phyloP scores from a whole-genome alignment of 805 yeast species.

The Diddensiella caesifluorescens region DNA sequence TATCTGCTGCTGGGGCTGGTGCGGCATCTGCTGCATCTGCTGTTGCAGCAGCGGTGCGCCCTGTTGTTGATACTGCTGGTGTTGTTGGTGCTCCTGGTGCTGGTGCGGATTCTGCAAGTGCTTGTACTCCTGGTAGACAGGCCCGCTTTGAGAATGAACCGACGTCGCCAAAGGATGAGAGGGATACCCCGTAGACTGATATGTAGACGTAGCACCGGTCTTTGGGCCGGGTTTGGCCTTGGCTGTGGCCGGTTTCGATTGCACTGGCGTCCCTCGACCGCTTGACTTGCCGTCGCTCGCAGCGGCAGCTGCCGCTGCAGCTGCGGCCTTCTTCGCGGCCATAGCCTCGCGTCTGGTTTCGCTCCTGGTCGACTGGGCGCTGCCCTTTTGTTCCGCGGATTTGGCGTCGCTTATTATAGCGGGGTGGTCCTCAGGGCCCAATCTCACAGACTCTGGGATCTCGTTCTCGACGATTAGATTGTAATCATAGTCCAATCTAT shows the following conservation, averaged over 20 bases:
- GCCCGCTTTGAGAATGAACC: slow-evolving; percentile 2
- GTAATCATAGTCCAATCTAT: slow-evolving; percentile 74
- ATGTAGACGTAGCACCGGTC: slow-evolving; percentile 2
- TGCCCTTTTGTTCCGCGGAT: slow-evolving; percentile 38
- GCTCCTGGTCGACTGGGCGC: slow-evolving; percentile 70
- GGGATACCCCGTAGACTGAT: neutral
- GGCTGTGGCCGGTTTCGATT: neutral
- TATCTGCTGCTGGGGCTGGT: neutral
- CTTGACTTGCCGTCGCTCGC: slow-evolving; percentile 8
- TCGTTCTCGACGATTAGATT: slow-evolving; percentile 69
- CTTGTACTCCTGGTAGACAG: slow-evolving; percentile 11
- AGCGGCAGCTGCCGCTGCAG: slow-evolving; percentile 27
- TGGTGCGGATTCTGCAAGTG: slow-evolving; percentile 21
- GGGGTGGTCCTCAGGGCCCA: slow-evolving; percentile 82
- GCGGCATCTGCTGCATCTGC: neutral
- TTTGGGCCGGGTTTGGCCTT: neutral
- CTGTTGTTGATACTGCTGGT: slow-evolving; percentile 10
- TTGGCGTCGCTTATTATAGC: slow-evolving; percentile 68
- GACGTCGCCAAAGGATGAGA: slow-evolving; percentile 1
- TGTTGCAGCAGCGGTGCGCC: neutral
- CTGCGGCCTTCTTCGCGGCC: slow-evolving; percentile 73
- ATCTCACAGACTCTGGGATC: slow-evolving; percentile 71
- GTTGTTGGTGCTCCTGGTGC: slow-evolving; percentile 10
- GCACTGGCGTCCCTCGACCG: slow-evolving; percentile 3
- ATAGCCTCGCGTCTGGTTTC: slow-evolving; percentile 89